A percentile compares a stretch with the other conserved stretches of the same genome.
These are phyloP conservation scores for Domatiomyces globalis DNA, from an alignment of 2,329 filamentous ascomycete genomes.

Conservation along the genomic window DNA sequence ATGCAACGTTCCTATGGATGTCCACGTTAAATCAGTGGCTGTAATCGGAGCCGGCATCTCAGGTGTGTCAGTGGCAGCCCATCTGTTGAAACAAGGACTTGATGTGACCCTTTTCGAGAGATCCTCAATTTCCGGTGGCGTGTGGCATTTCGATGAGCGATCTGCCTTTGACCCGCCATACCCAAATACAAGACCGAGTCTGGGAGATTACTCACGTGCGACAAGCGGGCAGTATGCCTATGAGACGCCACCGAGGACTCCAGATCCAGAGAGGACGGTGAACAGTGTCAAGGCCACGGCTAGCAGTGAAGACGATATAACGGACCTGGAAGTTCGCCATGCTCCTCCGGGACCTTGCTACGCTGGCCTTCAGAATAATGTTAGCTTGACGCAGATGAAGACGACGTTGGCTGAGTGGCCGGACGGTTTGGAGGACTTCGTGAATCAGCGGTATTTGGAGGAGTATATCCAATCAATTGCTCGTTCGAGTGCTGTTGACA, in stretches of 20 bases:
- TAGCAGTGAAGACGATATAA: neutral
- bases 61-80: constrained; percentile 34
- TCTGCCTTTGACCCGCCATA: constrained; percentile 36
- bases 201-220: constrained; percentile 20
- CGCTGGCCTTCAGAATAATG: constrained; percentile 39
- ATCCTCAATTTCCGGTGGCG: constrained; percentile 37
- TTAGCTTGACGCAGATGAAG: constrained; percentile 37
- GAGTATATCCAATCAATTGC: constrained; percentile 50
- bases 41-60: constrained; percentile 41
- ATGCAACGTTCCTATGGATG: no score
- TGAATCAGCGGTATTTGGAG: constrained; percentile 42
- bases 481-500: constrained; percentile 34
- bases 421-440: constrained; percentile 43
- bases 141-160: constrained; percentile 43
- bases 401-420: constrained; percentile 43
- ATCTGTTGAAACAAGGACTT: constrained; percentile 32
- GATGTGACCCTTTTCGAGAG: constrained; percentile 43
- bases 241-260: constrained; percentile 9
- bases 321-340: constrained; percentile 20
- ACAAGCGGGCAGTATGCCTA: constrained; percentile 13
- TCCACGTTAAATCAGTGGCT: constrained; percentile 24
- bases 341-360: constrained; percentile 45
- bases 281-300: neutral
- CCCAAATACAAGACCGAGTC: constrained; percentile 26
- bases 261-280: constrained; percentile 1